Evolutionary conservation across 371 early-diverging fungal species (phyloP).

Genomic region (Blastocladiella emersonii): DNA sequence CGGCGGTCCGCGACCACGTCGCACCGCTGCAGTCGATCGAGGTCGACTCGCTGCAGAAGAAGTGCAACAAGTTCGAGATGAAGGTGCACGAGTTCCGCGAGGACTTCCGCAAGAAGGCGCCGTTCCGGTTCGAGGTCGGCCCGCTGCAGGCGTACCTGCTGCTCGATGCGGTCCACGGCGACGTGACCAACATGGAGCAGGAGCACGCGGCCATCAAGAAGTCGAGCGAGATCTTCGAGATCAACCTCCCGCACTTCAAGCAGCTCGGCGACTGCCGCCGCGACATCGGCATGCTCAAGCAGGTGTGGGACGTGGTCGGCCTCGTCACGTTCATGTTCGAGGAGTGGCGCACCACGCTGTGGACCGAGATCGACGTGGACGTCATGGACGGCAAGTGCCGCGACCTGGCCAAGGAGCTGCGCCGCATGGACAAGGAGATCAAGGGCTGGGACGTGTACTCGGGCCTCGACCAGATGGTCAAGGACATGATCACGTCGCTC

Average conservation of each 20-base stretch:
- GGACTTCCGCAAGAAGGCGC: conserved; percentile 44
- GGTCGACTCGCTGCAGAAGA: conserved; percentile 43
- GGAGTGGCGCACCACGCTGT: conserved; percentile 38
- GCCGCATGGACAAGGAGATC: conserved; percentile 47
- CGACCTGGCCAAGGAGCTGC: conserved; percentile 39
- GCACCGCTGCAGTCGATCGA: conserved; percentile 46
- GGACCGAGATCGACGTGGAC: conserved; percentile 47
- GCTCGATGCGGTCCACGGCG: conserved; percentile 29
- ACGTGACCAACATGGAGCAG: conserved; percentile 35
- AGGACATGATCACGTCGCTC: conserved; percentile 46
- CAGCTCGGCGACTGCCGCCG: conserved; percentile 41
- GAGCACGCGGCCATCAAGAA: conserved; percentile 32
- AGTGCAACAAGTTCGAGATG: conserved; percentile 43
- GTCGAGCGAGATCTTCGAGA: conserved; percentile 44
- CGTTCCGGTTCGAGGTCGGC: conserved; percentile 41
- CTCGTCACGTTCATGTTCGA: conserved; percentile 41
- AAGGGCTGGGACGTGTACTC: conserved; percentile 49
- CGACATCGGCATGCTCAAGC: conserved; percentile 45
- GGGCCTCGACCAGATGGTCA: conserved; percentile 44
- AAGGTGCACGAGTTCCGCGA: conserved; percentile 41
- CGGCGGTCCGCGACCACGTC: conserved; percentile 39
- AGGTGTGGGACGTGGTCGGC: conserved; percentile 42
- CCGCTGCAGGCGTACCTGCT: conserved; percentile 27
- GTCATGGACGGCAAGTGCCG: conserved; percentile 39
- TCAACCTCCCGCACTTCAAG: conserved; percentile 35